Base-by-base conservation (phyloP, 768 basidiomycete species). In the Nidularia sp. region DNA sequence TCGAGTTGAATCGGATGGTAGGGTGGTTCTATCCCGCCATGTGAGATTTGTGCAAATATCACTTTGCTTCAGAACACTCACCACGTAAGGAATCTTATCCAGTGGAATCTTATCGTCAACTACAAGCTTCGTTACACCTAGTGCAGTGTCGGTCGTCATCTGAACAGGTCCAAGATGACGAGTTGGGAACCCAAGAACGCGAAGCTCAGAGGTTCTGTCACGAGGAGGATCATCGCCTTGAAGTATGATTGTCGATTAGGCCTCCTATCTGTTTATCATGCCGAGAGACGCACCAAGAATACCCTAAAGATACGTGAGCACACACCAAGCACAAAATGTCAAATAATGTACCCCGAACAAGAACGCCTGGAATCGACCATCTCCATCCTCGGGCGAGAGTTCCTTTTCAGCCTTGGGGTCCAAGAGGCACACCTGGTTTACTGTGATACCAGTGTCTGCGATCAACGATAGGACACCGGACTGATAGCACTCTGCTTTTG, bases 91-190 rank as follows among this genome's bases (percentile, higher is more conserved):
- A 46, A 98, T 93, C 35, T 86, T 66, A 47, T 82, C 73, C 12
- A 98, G 71, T 0, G 81, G 76, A 32, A 85, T 85, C 80, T 83
- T 77, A 64, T 94, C 90, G 45, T 85, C 67, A 0, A 93, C 85
- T 12, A 95, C 86, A 3, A 81, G 68, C 63, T 93, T 94, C 0
- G 93, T 92, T 3, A 97, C 96, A 4, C 88, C 92, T 0, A 98
- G 74, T 1, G 96, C 96, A 1, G 96, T 98, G 69, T 99, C 96
- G 0, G 97, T 99, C 33, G 97, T 98, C 97, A 99, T 99, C 69
- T 99, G 97, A 1, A 93, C 75, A 2, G 84, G 73, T 0, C 93
- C 94, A 6, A 99, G 75, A 66, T 90, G 90, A 33, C 97, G 80
- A 5, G 80, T 80, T 1, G 92, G 90, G 66, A 96, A 99, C 1